Percentiles rank a stretch among this genome's conserved stretches.
Conservation (phyloP, 176 grass and related monocot species). For the Oryza glumipatula region DNA sequence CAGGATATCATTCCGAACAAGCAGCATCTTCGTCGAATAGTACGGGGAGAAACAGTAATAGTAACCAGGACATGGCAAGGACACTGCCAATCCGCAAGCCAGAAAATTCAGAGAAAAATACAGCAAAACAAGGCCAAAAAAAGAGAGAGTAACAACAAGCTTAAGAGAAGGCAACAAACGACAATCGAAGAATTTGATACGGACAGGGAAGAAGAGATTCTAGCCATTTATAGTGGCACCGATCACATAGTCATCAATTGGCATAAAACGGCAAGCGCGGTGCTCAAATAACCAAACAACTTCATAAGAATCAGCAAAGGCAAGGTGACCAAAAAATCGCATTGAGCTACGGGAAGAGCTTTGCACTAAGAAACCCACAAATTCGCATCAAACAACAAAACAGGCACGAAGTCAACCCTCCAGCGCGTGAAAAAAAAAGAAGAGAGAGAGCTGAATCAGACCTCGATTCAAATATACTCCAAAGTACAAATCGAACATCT, state of each 20-base stretch:
- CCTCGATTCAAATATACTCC: neutral
- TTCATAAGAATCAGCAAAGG: neutral
- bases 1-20: slow-evolving; percentile 12
- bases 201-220: neutral
- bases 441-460: neutral
- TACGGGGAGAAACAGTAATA: slow-evolving; percentile 29
- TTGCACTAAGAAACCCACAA: neutral
- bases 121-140: neutral
- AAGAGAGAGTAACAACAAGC: neutral
- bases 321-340: neutral
- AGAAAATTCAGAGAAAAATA: slow-evolving; percentile 16
- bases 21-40: neutral
- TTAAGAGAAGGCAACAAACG: neutral
- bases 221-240: neutral
- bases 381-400: neutral
- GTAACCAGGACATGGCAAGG: neutral
- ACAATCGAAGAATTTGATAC: neutral
- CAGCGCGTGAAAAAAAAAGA: neutral
- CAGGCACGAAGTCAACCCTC: slow-evolving; percentile 12
- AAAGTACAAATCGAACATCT: slow-evolving; percentile 5
- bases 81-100: neutral
- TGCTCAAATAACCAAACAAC: neutral
- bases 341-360: neutral
- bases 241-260: neutral
- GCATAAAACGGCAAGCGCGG: neutral